Percentiles rank a stretch among this genome's conserved stretches.
Evolutionary conservation across 2,329 filamentous ascomycete genomes (phyloP).

Genomic region (Ophiognomonia clavigignenti-juglandacearum): DNA sequence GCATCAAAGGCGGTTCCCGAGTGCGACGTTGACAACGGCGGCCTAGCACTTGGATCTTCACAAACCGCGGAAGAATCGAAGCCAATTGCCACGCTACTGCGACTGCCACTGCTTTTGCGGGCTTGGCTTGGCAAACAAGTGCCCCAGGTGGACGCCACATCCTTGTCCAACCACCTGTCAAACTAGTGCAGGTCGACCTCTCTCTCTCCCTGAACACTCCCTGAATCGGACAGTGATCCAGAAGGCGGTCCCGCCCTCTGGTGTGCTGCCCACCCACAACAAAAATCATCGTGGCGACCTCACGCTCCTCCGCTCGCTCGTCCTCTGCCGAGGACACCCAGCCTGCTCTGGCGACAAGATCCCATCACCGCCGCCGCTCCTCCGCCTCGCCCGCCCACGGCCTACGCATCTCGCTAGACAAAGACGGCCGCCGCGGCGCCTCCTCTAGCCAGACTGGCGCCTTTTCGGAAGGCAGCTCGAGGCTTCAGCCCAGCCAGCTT

Average conservation of each 20-base stretch:
- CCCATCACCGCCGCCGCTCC: constrained; percentile 47
- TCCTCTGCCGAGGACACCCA: constrained; percentile 40
- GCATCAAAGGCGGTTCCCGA: not conserved
- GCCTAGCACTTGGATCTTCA: not conserved
- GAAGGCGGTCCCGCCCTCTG: constrained; percentile 18
- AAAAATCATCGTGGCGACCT: constrained; percentile 46
- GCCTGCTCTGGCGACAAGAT: constrained; percentile 28
- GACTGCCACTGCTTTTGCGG: not conserved
- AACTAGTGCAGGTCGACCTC: not conserved
- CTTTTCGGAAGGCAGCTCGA: constrained; percentile 20
- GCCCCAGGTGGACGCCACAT: not conserved
- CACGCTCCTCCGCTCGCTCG: constrained; percentile 44
- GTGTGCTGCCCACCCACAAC: constrained; percentile 19
- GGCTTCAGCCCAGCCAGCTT: constrained; percentile 35
- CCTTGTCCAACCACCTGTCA: too few relatives aligned
- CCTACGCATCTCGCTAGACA: constrained; percentile 29
- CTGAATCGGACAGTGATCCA: constrained; percentile 9
- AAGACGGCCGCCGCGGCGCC: constrained; percentile 26
- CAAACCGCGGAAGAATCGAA: not conserved
- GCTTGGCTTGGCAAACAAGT: not conserved
- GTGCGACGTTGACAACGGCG: not conserved
- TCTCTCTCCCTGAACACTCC: not conserved
- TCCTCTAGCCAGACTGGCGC: constrained; percentile 32
- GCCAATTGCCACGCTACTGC: not conserved
- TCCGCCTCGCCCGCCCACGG: constrained; percentile 30